phyloP scores from a whole-genome alignment of 2,329 filamentous ascomycete genomes.

The Hymenoscyphus fraxineus region DNA sequence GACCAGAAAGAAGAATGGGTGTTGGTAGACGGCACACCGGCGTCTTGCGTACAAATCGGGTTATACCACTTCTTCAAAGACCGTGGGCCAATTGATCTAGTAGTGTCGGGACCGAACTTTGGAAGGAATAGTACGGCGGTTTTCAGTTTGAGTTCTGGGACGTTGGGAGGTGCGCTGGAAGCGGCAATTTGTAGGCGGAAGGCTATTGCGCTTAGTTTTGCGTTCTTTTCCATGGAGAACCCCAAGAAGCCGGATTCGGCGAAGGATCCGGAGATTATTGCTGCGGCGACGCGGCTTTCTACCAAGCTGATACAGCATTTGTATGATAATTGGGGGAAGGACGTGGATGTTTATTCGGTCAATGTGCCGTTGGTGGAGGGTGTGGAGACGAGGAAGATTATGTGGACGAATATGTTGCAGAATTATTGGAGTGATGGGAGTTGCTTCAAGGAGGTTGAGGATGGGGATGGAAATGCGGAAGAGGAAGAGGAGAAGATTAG shows the following conservation, averaged over 20 bases:
- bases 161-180: constrained; percentile 73
- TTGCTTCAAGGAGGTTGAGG: constrained; percentile 79
- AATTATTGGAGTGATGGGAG: constrained; percentile 85
- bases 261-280: constrained; percentile 78
- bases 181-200: constrained; percentile 66
- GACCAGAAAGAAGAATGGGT: constrained; percentile 71
- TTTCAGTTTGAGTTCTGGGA: constrained; percentile 74
- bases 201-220: constrained; percentile 82
- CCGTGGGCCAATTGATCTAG: constrained; percentile 68
- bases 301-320: constrained; percentile 78
- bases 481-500: constrained; percentile 72
- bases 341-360: constrained; percentile 81
- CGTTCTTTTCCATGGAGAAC: constrained; percentile 75
- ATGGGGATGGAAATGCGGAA: constrained; percentile 57
- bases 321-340: constrained; percentile 67
- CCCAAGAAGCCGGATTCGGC: constrained; percentile 9
- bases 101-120: constrained; percentile 79
- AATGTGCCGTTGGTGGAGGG: constrained; percentile 84
- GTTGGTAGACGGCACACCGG: constrained; percentile 75
- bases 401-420: constrained; percentile 85
- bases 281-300: constrained; percentile 68
- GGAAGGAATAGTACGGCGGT: constrained; percentile 78
- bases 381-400: constrained; percentile 65
- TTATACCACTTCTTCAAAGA: constrained; percentile 75
- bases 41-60: constrained; percentile 77